Evolutionary conservation across 2,329 filamentous ascomycete genomes (phyloP), one percentile per base, ranked within the genome.

Genomic region (Stagonosporopsis tanaceti): DNA sequence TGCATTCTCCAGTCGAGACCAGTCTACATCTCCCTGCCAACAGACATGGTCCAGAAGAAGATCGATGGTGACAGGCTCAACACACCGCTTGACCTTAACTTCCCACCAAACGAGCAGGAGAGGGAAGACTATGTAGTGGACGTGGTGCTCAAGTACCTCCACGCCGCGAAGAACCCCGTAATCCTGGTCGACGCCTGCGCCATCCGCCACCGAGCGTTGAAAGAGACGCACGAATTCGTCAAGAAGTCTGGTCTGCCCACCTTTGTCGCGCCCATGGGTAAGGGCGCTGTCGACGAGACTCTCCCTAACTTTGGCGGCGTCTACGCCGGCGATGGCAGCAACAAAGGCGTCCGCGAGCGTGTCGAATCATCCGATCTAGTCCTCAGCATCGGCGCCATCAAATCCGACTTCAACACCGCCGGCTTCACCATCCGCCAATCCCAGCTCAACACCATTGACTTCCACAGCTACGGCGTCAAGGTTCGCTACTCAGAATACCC

Each of bases 231-330:
- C 65, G 84, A 85, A 7, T 80, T 97, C 15, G 80, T 96, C 48
- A 81, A 88, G 59, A 91, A 89, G 75, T 91, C 91, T 1, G 82
- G 86, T 4, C 80, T 96, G 7, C 92, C 93, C 4, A 89, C 91
- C 0, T 96, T 95, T 67, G 90, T 93, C n/a, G 90, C 92, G 0
- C 91, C 92, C 2, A 96, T 96, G 90, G 92, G 92, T 44, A 96
- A 96, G 79, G 86, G 92, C 17, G 90, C 90, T 20, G 85, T 97
- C 44, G 85, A 95, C 68, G 92, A 97, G 76, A 85, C 84, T 2
- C 83, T 90, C 44, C 80, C 84, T n/a, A 90, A 86, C 69, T 96
- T 89, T 65, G 90, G 90, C 22, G 93, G 93, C 62, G 90, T 96
- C 5, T 96, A 96, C 74, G 89, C 90, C 8, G 93, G 93, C n/a